Evolutionary conservation across 2,329 filamentous ascomycete species (phyloP).

Genomic region (Hypocrella siamensis): DNA sequence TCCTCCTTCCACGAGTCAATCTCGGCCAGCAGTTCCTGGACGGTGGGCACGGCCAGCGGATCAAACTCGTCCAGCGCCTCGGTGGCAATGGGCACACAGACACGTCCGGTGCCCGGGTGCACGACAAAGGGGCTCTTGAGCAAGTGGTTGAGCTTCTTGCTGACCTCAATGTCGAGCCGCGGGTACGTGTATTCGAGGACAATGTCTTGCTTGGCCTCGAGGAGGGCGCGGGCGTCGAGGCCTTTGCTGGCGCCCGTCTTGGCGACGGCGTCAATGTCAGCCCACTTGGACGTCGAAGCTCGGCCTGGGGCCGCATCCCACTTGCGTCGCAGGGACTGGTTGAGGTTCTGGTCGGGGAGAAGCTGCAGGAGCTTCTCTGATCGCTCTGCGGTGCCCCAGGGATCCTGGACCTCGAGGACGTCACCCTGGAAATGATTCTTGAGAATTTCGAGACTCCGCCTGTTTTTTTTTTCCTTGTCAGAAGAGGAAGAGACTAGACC

Average conservation of each 20-base stretch:
- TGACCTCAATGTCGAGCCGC: conserved; percentile 89
- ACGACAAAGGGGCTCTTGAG: conserved; percentile 95
- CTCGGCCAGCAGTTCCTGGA: conserved; percentile 64
- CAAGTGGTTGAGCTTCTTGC: conserved; percentile 95
- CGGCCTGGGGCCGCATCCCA: conserved; percentile 77
- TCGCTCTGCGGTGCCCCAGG: conserved; percentile 57
- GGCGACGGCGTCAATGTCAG: conserved; percentile 78
- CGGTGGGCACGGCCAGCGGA: conserved; percentile 76
- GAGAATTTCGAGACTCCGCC: conserved; percentile 72
- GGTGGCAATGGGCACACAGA: conserved; percentile 89
- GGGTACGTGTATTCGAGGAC: conserved; percentile 97
- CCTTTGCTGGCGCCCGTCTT: conserved; percentile 57
- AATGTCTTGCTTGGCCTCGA: conserved; percentile 89
- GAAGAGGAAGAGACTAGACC: conserved; percentile 5
- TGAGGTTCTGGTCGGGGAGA: conserved; percentile 65
- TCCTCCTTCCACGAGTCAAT: conserved; percentile 64
- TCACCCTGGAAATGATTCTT: conserved; percentile 72
- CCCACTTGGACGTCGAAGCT: conserved; percentile 71
- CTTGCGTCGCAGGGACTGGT: conserved; percentile 69
- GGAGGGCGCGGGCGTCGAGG: conserved; percentile 57
- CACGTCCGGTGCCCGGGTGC: conserved; percentile 82
- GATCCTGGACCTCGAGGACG: conserved; percentile 72
- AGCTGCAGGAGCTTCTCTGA: conserved; percentile 68
- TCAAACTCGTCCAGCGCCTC: conserved; percentile 64
- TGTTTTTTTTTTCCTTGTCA: conserved; percentile 16